Base-by-base conservation (phyloP, 345 rosid genomes). In the Nephelium lappaceum region DNA sequence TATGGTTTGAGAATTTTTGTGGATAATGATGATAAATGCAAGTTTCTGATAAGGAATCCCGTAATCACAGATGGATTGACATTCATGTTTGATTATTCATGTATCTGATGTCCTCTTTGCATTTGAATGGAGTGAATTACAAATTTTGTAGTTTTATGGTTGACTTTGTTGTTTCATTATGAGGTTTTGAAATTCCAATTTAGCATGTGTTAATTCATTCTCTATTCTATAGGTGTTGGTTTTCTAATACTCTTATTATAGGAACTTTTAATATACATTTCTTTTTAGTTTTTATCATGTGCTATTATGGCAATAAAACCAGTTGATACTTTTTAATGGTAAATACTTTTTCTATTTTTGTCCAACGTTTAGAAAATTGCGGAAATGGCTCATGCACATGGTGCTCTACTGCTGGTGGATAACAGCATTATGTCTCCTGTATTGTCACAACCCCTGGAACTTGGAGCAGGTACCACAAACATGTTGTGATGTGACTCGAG, bases 351-450 rank as follows among this genome's bases (percentile, higher is more conserved):
- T 8, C 18, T 18, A 45, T 42, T 73, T 36, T 62, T 79, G 58
- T 63, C 5, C 38, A 45, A 16, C 5, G 53, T 74, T 39, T 84
- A 96, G 99, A 90, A 87, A 91, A 91, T 96, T 85, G 89, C 90
- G 18, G 92, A 94, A 85, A 83, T 96, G 63, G 93, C 98, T 79
- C 98, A 94, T 81, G 83, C 88, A 62, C 86, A 86, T 45, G 97
- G 92, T 78, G 98, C 98, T 31, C 92, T 93, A 83, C 42, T 96
- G 77, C 83, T 96, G 88, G 97, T 93, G 25, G 98, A 96, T 83
- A 94, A 96, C 82, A 96, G 98, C 84, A 93, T 96, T 57, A 83
- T 96, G 98, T 94, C 99, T 18, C 94, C 98, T 43, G 97, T 94
- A 63, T 80, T 93, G 72, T 93, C 97, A 53, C 97, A 75, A 41